phyloP scores from a whole-genome alignment of 208 protist species.

The Leishmania braziliensis region DNA sequence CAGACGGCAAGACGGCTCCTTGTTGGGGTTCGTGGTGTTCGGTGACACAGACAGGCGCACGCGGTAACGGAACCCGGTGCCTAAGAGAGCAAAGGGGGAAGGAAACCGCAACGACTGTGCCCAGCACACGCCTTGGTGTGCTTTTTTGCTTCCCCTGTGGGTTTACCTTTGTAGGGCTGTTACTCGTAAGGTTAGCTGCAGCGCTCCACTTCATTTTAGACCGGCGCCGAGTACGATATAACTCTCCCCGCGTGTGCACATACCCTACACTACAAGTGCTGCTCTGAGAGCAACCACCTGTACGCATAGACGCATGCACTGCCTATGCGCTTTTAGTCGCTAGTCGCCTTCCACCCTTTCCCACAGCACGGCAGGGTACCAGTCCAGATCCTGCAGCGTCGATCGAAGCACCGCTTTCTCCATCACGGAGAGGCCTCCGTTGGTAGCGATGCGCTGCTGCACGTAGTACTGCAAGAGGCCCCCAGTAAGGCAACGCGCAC shows the following conservation, averaged over 20 bases:
- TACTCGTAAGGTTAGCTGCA: neutral
- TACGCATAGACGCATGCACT: neutral
- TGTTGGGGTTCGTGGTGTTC: neutral
- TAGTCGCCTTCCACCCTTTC: slow-evolving; percentile 6
- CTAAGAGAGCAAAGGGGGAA: neutral
- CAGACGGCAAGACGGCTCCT: neutral
- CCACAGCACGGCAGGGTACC: slow-evolving; percentile 29
- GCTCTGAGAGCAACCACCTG: neutral
- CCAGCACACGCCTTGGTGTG: neutral
- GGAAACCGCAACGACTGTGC: neutral
- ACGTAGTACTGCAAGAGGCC: slow-evolving; percentile 34
- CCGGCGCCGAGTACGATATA: neutral
- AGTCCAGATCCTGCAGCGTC: slow-evolving; percentile 32
- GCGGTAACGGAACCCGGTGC: neutral
- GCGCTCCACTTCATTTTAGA: neutral
- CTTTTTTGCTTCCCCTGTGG: neutral
- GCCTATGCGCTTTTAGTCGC: neutral
- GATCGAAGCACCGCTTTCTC: slow-evolving; percentile 29
- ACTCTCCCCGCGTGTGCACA: neutral
- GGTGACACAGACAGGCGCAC: neutral
- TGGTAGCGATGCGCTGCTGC: slow-evolving; percentile 15
- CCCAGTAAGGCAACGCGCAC: slow-evolving; percentile 30
- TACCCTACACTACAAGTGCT: neutral
- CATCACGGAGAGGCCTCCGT: slow-evolving; percentile 22
- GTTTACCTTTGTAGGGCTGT: no score